A percentile compares a stretch with the other conserved stretches of the same genome.
phyloP scores from a whole-genome alignment of 176 grass and related monocot genomes.

The Echinochloa phyllopogon region DNA sequence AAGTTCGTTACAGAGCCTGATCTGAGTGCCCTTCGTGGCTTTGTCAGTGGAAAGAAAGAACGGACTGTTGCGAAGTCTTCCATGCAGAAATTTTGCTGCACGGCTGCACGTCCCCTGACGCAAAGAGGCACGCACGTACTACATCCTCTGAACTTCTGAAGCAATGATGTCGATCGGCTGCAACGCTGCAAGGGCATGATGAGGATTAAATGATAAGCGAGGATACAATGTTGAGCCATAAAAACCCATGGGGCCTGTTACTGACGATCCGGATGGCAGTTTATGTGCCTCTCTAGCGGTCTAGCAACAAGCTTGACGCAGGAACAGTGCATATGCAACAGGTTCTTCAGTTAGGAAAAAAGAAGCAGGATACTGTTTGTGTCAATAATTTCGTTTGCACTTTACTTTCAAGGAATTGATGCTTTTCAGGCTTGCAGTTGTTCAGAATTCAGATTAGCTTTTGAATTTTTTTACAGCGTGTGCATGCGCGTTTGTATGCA shows the following conservation, averaged over 20 bases:
- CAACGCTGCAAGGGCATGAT: neutral
- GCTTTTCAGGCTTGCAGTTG: no score
- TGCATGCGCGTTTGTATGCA: no score
- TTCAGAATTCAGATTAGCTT: no score
- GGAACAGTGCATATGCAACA: neutral
- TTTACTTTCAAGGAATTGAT: no score
- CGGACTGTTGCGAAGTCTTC: conserved; percentile 9
- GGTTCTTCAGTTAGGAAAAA: neutral
- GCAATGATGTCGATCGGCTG: neutral
- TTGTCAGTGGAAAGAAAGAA: neutral
- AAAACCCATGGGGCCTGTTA: neutral
- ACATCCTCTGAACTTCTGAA: neutral
- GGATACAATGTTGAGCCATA: neutral
- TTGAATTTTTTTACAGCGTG: no score
- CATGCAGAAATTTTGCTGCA: neutral
- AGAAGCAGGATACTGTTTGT: neutral
- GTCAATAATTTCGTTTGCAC: neutral
- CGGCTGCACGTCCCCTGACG: neutral
- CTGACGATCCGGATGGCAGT: neutral
- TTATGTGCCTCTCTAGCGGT: neutral
- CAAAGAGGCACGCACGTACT: neutral
- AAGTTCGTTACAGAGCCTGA: neutral
- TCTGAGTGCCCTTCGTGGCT: neutral
- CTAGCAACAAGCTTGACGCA: neutral
- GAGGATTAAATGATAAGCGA: neutral